phyloP scores from a whole-genome alignment of 2,329 filamentous ascomycete genomes.

The Trichoderma citrinoviride region DNA sequence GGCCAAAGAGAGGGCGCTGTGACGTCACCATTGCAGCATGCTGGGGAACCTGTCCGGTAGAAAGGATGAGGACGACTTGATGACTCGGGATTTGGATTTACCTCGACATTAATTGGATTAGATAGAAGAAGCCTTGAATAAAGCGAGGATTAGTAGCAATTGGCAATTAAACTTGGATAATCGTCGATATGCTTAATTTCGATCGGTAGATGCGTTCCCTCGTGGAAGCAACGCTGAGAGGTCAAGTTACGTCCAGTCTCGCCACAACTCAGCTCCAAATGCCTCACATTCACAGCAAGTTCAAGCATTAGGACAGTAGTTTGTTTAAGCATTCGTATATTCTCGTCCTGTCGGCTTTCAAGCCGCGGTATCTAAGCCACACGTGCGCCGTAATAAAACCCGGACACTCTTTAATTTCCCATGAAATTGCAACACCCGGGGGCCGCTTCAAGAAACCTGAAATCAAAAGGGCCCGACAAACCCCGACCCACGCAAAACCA shows the following conservation, averaged over 20 bases:
- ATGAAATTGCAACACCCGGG: slow-evolving; percentile 37
- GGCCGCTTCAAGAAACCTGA: slow-evolving; percentile 24
- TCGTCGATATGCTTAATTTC: too few relatives aligned
- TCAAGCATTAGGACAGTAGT: too few relatives aligned
- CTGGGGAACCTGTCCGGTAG: not conserved
- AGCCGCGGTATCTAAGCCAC: slow-evolving; percentile 34
- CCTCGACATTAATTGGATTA: too few relatives aligned
- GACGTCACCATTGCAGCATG: slow-evolving; percentile 26
- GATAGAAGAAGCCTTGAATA: too few relatives aligned
- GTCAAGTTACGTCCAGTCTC: too few relatives aligned
- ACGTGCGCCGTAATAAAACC: slow-evolving; percentile 33
- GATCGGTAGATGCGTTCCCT: too few relatives aligned
- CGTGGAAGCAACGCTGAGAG: too few relatives aligned
- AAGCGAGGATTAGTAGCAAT: too few relatives aligned
- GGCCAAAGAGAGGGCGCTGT: not conserved
- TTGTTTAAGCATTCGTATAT: slow-evolving; percentile 39
- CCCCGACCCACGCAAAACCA: slow-evolving; percentile 31
- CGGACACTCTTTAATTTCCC: slow-evolving; percentile 31
- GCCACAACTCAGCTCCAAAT: not conserved
- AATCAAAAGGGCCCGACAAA: slow-evolving; percentile 30
- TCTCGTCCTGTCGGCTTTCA: slow-evolving; percentile 36
- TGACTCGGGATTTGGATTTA: too few relatives aligned
- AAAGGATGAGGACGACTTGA: too few relatives aligned
- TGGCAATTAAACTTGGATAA: too few relatives aligned
- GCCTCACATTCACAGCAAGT: not conserved